Conservation (phyloP, 2,329 filamentous ascomycete species). For the Arthrinium puccinioides region DNA sequence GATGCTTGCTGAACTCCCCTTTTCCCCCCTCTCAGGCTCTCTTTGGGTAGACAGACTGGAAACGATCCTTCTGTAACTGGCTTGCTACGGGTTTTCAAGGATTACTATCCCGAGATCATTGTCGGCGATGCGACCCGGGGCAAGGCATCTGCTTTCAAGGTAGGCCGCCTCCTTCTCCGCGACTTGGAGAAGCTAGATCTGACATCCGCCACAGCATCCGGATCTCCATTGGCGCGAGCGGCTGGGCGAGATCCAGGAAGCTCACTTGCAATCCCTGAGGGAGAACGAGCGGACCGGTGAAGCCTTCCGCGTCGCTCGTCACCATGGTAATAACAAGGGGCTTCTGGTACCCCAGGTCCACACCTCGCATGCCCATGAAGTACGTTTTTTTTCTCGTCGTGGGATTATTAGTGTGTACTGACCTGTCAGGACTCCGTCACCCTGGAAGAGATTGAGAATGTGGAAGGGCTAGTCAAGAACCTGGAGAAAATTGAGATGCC, state of each 20-base stretch:
- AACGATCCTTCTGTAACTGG: constrained; percentile 70
- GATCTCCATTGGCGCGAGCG: constrained; percentile 67
- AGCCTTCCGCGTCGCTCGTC: constrained; percentile 58
- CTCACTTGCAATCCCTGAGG: constrained; percentile 33
- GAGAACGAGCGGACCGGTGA: constrained; percentile 20
- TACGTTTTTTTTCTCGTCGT: no score
- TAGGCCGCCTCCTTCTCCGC: no score
- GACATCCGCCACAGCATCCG: constrained; percentile 62
- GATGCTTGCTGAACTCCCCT: background rate
- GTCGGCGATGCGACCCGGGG: constrained; percentile 60
- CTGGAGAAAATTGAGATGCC: constrained; percentile 75
- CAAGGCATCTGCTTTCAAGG: constrained; percentile 55
- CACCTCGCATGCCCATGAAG: constrained; percentile 66
- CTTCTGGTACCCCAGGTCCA: constrained; percentile 60
- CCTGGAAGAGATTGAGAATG: constrained; percentile 71
- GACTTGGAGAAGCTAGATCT: no score
- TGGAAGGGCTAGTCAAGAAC: constrained; percentile 60
- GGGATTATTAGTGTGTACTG: constrained; percentile 20
- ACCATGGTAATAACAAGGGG: constrained; percentile 34
- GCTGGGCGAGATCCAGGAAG: constrained; percentile 59
- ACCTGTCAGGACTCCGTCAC: constrained; percentile 57
- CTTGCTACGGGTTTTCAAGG: constrained; percentile 75
- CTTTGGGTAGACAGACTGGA: constrained; percentile 51
- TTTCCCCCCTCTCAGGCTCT: constrained; percentile 34
- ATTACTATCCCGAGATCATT: constrained; percentile 86